Conservation (phyloP, 2,329 filamentous ascomycete genomes). For the Parastagonospora avenae region DNA sequence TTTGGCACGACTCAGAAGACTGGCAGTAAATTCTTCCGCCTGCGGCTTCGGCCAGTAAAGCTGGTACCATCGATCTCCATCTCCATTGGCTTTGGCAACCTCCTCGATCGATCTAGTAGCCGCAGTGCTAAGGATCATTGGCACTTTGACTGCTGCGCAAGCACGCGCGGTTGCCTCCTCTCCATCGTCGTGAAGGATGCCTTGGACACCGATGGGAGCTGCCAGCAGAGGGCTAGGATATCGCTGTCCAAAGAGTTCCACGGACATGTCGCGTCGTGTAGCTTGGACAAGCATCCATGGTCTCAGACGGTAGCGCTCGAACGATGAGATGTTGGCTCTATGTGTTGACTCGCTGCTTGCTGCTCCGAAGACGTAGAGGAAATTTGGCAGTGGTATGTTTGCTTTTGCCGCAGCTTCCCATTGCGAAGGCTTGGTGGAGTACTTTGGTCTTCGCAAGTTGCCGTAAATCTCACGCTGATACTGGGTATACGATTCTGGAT, state of each 20-base stretch:
- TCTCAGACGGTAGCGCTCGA: constrained; percentile 46
- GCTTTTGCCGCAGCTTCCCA: constrained; percentile 46
- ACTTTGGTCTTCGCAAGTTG: constrained; percentile 43
- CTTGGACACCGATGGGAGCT: constrained; percentile 72
- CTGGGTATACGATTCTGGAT: constrained; percentile 39
- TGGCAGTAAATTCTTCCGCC: constrained; percentile 68
- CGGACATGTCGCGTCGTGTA: constrained; percentile 39
- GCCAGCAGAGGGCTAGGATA: constrained; percentile 62
- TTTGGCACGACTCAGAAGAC: constrained; percentile 66
- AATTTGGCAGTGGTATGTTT: constrained; percentile 45
- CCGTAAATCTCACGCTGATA: constrained; percentile 48
- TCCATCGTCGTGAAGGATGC: constrained; percentile 68
- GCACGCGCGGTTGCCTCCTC: constrained; percentile 69
- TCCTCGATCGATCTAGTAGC: constrained; percentile 69
- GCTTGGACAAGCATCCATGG: constrained; percentile 50
- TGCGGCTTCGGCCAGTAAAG: constrained; percentile 74
- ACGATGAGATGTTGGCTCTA: constrained; percentile 45
- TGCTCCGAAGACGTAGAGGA: constrained; percentile 47
- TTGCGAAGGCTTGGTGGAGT: constrained; percentile 48
- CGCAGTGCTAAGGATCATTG: constrained; percentile 71
- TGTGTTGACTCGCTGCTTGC: constrained; percentile 47
- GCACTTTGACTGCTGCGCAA: constrained; percentile 64
- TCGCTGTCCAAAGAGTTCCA: constrained; percentile 47
- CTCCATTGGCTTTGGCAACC: constrained; percentile 63
- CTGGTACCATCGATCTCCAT: constrained; percentile 71